phyloP scores from a whole-genome alignment of 2,329 filamentous ascomycete genomes.

The Arthrinium puccinioides region DNA sequence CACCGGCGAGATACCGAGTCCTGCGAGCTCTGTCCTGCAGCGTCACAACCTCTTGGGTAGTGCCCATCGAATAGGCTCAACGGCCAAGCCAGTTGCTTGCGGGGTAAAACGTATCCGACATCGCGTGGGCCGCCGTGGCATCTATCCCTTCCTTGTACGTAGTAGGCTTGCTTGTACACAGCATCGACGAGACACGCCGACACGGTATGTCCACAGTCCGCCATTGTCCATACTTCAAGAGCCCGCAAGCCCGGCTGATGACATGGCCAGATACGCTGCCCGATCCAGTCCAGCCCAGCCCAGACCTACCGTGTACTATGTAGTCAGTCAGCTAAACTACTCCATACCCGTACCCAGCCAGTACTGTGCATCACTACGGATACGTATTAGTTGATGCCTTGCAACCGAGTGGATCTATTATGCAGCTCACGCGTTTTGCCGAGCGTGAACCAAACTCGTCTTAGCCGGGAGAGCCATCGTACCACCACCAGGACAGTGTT shows the following conservation, averaged over 20 bases:
- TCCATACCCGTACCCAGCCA: too few species aligned
- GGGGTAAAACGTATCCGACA: too few species aligned
- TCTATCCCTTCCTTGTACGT: not conserved
- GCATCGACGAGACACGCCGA: not conserved
- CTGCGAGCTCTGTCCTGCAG: not conserved
- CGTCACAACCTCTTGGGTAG: not conserved
- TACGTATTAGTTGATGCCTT: too few species aligned
- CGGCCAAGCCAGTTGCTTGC: constrained; percentile 1
- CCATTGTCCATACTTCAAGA: not conserved
- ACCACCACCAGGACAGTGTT: not conserved
- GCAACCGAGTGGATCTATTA: not conserved
- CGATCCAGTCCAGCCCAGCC: too few species aligned
- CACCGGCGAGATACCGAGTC: constrained; percentile 12
- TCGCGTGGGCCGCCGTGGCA: not conserved
- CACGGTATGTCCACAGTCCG: not conserved
- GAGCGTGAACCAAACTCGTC: not conserved
- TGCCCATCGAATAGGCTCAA: not conserved
- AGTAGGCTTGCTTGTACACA: not conserved
- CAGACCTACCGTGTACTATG: too few species aligned
- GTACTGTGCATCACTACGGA: too few species aligned
- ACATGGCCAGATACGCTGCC: too few species aligned
- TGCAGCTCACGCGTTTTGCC: not conserved
- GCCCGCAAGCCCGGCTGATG: not conserved
- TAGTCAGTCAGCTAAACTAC: too few species aligned
- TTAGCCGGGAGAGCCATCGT: not conserved